Evolutionary conservation across 805 yeast species (phyloP), one percentile per base, ranked within the genome.

Genomic region (Wickerhamiella parazyma): DNA sequence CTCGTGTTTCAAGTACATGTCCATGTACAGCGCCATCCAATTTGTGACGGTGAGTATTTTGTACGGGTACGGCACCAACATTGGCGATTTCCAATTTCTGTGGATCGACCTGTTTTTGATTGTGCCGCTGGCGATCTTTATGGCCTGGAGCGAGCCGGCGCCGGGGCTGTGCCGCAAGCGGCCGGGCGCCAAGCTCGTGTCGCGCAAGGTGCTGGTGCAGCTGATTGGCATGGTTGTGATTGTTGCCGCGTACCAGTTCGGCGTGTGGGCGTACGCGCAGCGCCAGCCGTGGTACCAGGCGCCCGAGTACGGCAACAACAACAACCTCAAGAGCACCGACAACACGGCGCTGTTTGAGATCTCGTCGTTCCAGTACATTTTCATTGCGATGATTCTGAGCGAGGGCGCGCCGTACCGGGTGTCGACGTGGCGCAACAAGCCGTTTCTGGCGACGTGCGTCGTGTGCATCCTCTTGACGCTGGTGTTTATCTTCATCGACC

Each of bases 1-100:
- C 63, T 79, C 95, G 29, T 91, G 98, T 61, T 91, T 91, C 75
- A 93, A 86, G 70, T 91, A 83, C 66, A 91, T 91, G 98, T 85
- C 96, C 42, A 64, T 93, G 47, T 91, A 91, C 63, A 84, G 95
- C 1, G 97, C 97, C 1, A 91, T 91, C 55, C 99, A 91, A 61
- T 91, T 91, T 56, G 71, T 85, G 42, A 74, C 95, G 0, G 93
- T 91, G 29, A 73, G 91, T 0, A 75, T 91, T 16, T 61, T 91
- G 46, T 91, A 91, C 65, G 76, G 79, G 51, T 70, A 82, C 44
- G 98, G 98, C 4, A 76, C 94, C 3, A 91, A 91, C 58, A 65
- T 91, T 47, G 99, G 99, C 8, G 98, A 91, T 63, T 87, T 91
- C 65, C 98, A 91, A 63, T 91, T 89, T 57, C 66, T 91, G 51